These are phyloP conservation scores for Backusella tarrabulga DNA, from an alignment of 192 early-diverging fungal species.

Conservation along the genomic window DNA sequence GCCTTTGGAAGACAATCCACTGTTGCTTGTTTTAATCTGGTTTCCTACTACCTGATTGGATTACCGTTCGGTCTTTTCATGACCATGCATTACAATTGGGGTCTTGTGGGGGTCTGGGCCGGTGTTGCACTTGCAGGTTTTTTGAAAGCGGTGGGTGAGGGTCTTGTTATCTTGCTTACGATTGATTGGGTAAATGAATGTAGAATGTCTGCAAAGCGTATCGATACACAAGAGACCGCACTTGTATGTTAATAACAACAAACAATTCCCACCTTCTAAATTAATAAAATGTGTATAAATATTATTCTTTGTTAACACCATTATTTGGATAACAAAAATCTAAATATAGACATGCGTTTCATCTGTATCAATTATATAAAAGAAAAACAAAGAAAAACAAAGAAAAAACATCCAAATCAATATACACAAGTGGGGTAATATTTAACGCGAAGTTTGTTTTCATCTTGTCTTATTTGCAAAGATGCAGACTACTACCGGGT, in stretches of 20 bases:
- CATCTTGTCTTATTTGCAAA: too few species aligned
- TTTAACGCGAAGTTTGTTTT: too few species aligned
- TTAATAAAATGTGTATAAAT: neutral
- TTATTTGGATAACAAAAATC: neutral
- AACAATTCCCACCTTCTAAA: neutral
- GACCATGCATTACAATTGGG: slow-evolving; percentile 15
- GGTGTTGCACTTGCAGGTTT: slow-evolving; percentile 22
- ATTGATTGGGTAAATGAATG: slow-evolving; percentile 25
- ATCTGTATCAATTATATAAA: neutral
- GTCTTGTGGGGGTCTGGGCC: slow-evolving; percentile 23
- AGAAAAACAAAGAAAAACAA: too few species aligned
- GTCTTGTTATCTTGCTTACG: neutral
- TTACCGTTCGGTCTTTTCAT: slow-evolving; percentile 28
- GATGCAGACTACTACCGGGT: too few species aligned
- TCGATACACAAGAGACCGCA: slow-evolving; percentile 9
- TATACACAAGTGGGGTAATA: neutral
- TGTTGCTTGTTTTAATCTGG: slow-evolving; percentile 25
- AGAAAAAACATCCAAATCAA: too few species aligned
- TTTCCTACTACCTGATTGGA: slow-evolving; percentile 24
- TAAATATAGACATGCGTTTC: neutral
- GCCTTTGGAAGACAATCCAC: slow-evolving; percentile 23
- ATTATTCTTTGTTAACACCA: neutral
- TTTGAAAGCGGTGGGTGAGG: slow-evolving; percentile 20
- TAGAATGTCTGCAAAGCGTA: neutral
- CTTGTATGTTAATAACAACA: neutral